Evolutionary conservation across 1,139 yeast species (phyloP).

Genomic region (Arxiozyma slooffiae): DNA sequence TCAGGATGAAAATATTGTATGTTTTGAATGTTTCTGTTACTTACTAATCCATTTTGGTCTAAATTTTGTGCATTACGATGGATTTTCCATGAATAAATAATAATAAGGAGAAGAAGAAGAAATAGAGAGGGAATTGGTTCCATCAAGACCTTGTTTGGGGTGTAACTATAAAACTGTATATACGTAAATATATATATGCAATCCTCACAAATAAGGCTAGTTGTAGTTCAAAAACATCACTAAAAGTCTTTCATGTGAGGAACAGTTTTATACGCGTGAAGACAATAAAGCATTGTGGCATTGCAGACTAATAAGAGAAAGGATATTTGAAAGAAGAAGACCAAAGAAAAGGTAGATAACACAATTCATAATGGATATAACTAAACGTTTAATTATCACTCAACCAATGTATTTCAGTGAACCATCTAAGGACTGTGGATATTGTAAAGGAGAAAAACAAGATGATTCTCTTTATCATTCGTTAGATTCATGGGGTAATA

Average conservation of each 20-base stretch:
- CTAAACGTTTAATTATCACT: constrained; percentile 24
- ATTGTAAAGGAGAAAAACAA: constrained; percentile 46
- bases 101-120: not conserved
- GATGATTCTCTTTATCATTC: constrained; percentile 32
- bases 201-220: too few species aligned
- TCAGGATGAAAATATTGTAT: not conserved
- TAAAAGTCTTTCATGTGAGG: not conserved
- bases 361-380: constrained; percentile 5
- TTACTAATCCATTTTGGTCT: not conserved
- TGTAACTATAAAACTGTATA: not conserved
- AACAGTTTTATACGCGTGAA: too few species aligned
- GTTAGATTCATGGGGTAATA: constrained; percentile 27
- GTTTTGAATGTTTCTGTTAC: not conserved
- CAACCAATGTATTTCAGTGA: constrained; percentile 33
- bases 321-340: not conserved
- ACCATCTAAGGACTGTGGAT: constrained; percentile 43
- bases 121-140: not conserved
- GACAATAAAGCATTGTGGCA: not conserved
- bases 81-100: too few species aligned
- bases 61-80: not conserved
- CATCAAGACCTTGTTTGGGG: not conserved
- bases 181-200: too few species aligned
- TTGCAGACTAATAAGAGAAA: not conserved
- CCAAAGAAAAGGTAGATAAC: not conserved
- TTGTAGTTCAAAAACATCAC: not conserved